Conservation (phyloP, 495 filamentous ascomycete species). For the Rhypophila decipiens region DNA sequence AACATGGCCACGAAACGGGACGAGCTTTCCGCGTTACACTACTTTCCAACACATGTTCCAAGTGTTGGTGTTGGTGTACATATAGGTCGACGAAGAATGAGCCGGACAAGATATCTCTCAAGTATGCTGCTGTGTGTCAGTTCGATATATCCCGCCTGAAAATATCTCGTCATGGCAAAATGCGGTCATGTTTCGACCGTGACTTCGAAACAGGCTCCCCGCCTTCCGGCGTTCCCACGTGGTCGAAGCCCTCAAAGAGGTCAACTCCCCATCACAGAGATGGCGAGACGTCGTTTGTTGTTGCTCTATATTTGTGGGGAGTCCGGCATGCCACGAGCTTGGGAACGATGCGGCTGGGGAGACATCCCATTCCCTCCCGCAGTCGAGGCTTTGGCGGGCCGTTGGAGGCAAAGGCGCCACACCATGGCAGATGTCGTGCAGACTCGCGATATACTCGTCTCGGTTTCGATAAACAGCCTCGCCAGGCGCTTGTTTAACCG, state of each 20-base stretch:
- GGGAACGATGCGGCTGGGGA: neutral
- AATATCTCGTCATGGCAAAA: slow-evolving; percentile 7
- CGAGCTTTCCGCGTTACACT: neutral
- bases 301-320: too few relatives aligned
- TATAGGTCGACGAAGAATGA: too few relatives aligned
- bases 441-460: too few relatives aligned
- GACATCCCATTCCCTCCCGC: neutral
- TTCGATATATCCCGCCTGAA: too few relatives aligned
- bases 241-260: too few relatives aligned
- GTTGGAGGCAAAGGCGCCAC: too few relatives aligned
- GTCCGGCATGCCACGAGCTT: neutral
- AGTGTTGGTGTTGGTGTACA: neutral
- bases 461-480: neutral
- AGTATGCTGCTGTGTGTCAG: too few relatives aligned
- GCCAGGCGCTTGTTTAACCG: too few relatives aligned
- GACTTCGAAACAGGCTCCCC: neutral
- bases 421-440: too few relatives aligned
- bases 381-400: neutral
- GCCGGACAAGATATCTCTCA: too few relatives aligned
- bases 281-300: too few relatives aligned
- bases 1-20: neutral
- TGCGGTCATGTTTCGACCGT: slow-evolving; percentile 1
- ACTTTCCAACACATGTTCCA: neutral
- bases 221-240: neutral
- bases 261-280: too few relatives aligned